Conservation (phyloP, 371 early-diverging fungal genomes). For the Mucor plumbeus region DNA sequence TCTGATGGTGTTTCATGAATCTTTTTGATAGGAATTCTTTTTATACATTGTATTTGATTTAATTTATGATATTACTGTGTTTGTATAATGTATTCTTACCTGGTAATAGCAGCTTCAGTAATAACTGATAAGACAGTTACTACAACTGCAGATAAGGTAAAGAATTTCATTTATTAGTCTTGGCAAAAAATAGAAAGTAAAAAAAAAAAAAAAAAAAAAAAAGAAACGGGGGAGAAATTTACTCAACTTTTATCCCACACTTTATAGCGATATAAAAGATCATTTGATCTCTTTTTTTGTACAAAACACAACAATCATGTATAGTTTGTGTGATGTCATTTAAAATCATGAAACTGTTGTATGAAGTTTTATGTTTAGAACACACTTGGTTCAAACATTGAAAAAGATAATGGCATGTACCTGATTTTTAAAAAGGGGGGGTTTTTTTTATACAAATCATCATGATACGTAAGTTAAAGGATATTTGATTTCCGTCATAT, state of each 20-base stretch:
- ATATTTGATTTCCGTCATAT: neutral
- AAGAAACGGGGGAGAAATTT: neutral
- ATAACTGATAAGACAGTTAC: constrained; percentile 26
- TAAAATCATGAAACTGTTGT: neutral
- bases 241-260: constrained; percentile 5
- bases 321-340: constrained; percentile 5
- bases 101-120: constrained; percentile 38
- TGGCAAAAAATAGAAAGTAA: neutral
- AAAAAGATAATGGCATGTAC: too few species aligned
- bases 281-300: constrained; percentile 13
- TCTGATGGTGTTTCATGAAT: constrained; percentile 64
- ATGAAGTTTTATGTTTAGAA: neutral
- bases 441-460: too few species aligned
- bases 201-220: constrained; percentile 21
- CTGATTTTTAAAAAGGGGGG: too few species aligned
- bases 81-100: constrained; percentile 23
- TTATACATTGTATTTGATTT: neutral
- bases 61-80: neutral
- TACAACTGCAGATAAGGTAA: constrained; percentile 38
- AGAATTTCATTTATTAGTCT: constrained; percentile 35
- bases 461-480: too few species aligned
- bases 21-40: constrained; percentile 76
- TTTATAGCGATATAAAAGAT: constrained; percentile 5
- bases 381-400: neutral
- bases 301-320: constrained; percentile 1